Percentiles rank a stretch among this genome's conserved stretches.
Conservation (phyloP, 306 rosid species). For the Prunus armeniaca region DNA sequence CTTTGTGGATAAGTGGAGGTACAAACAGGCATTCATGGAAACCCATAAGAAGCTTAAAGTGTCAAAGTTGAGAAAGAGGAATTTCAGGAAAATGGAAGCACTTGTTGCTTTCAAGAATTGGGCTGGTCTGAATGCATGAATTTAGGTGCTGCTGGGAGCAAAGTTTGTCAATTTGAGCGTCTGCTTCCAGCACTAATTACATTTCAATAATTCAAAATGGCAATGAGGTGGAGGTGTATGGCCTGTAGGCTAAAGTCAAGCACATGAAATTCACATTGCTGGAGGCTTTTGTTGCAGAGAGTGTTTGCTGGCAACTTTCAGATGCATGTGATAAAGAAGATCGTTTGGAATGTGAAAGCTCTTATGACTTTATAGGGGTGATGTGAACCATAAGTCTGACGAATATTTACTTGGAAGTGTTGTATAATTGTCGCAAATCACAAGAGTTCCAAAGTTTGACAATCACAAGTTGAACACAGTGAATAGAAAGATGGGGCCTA, state of each 20-base stretch:
- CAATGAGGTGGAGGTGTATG: slow-evolving; percentile 15
- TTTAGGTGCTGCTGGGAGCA: slow-evolving; percentile 7
- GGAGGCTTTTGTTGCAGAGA: neutral
- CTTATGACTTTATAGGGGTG: neutral
- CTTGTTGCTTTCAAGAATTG: slow-evolving; percentile 92
- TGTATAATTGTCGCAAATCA: neutral
- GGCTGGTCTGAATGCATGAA: slow-evolving; percentile 83
- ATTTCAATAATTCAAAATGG: slow-evolving; percentile 16
- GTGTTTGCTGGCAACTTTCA: no score
- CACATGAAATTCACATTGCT: neutral
- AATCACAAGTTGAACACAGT: neutral
- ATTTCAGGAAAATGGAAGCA: slow-evolving; percentile 76
- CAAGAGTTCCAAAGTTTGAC: neutral
- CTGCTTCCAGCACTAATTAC: slow-evolving; percentile 5
- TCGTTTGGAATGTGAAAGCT: neutral
- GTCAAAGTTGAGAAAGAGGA: slow-evolving; percentile 68
- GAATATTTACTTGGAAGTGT: neutral
- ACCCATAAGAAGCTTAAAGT: slow-evolving; percentile 86
- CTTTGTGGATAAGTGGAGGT: slow-evolving; percentile 95
- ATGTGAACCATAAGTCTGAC: neutral
- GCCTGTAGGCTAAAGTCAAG: neutral
- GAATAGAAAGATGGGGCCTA: neutral
- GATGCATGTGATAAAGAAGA: neutral
- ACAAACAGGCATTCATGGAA: slow-evolving; percentile 97
- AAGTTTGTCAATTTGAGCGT: slow-evolving; percentile 12